Base-by-base conservation (phyloP, 2,329 filamentous ascomycete genomes). In the Sphaerulina populicola region DNA sequence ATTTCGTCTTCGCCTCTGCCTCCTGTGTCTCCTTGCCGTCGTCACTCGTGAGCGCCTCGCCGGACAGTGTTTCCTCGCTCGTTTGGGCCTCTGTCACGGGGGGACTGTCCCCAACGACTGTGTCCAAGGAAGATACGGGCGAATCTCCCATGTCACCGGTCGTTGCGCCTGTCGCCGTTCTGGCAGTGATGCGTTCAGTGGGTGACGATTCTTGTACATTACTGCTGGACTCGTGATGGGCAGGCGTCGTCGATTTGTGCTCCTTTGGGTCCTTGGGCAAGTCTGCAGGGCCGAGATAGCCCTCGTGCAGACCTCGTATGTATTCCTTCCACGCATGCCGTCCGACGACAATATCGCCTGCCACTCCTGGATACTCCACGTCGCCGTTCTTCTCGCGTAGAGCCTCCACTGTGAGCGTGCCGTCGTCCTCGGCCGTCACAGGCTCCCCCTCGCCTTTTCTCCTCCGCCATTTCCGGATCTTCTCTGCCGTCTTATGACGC, bases 251-350 rank as follows among this genome's bases (percentile, higher is more conserved):
- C 21, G 31, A 4, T 6, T 60, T 47, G 8, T 47, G 15, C 51
- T 68, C 67, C 40, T 18, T 18, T 18, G 53, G 53, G 11, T 60
- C 56, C 47, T 62, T 59, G 1, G 85, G 85, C 50, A 81, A 70
- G 53, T 85, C 80, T 39, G 94, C 72, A 6, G 93, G 89, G 0
- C 93, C 91, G 21, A 98, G 73, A 91, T 93, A 98, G 50, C 93
- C 93, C 71, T 98, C 93, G 67, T 98, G 93, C 59, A 97, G 66
- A 41, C 93, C 93, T 52, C 90, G 79, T 21, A 97, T 74, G 68
- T 97, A 98, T 71, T 98, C 93, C 72, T 96, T 98, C 93, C 93
- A 98, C 8, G 91, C 84, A 66, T 96, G 86, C 51, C 91, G 76
- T 10, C 93, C 93, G 61, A 98, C 81, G 14, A 97, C 82, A 46